Conservation (phyloP, 2,329 filamentous ascomycete species). For the Beauveria sp. region DNA sequence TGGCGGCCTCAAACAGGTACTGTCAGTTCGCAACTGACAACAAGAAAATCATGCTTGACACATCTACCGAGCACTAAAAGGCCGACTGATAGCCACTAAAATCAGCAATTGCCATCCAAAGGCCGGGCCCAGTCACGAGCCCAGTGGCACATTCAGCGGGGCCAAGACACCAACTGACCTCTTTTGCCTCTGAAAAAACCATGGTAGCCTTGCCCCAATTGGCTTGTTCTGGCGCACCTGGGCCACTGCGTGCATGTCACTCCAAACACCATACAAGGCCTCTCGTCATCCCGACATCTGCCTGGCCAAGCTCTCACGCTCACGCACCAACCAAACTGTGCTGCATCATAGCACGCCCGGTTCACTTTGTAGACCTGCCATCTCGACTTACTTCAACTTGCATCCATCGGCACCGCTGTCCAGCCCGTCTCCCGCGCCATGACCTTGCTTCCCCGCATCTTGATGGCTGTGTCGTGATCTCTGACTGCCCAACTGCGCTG, state of each 20-base stretch:
- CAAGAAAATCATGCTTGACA: no score
- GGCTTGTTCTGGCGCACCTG: not conserved
- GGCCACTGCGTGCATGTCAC: not conserved
- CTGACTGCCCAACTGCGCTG: not conserved
- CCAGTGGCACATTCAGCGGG: no score
- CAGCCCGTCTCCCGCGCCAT: not conserved
- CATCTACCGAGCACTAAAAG: no score
- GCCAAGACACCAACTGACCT: no score
- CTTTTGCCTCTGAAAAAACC: no score
- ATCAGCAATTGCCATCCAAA: no score
- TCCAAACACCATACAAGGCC: not conserved
- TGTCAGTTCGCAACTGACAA: no score
- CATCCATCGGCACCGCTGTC: not conserved
- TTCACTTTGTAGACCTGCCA: not conserved
- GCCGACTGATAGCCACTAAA: no score
- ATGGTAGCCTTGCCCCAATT: not conserved
- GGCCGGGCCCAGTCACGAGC: no score
- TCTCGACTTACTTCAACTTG: not conserved
- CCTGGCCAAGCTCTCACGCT: not conserved
- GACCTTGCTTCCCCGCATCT: slow-evolving; percentile 10
- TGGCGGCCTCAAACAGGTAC: no score
- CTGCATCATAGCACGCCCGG: not conserved
- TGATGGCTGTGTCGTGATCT: slow-evolving; percentile 7
- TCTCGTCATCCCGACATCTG: not conserved
- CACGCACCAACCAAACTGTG: not conserved